These are phyloP conservation scores for Trapa incisa DNA, from an alignment of 345 rosid genomes.

Conservation along the genomic window DNA sequence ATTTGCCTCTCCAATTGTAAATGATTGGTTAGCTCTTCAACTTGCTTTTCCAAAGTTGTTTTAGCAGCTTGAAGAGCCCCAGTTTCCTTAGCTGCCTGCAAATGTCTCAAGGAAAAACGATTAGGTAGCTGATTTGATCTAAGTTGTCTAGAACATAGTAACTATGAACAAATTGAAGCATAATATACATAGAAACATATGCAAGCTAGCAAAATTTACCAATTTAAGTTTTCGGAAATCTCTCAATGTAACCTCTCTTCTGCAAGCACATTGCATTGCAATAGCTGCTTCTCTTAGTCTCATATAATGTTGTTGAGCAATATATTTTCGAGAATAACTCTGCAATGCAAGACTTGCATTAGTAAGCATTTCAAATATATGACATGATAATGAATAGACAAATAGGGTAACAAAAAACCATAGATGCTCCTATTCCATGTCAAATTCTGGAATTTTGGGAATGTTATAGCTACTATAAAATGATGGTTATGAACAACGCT, in stretches of 20 bases:
- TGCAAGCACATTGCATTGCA: constrained; percentile 68
- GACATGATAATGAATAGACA: not conserved
- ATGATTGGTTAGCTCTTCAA: constrained; percentile 80
- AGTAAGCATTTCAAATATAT: not conserved
- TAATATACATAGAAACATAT: not conserved
- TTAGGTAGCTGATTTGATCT: not conserved
- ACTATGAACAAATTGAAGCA: not conserved
- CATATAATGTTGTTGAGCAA: constrained; percentile 31
- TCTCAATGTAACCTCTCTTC: constrained; percentile 56
- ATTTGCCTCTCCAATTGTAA: constrained; percentile 74
- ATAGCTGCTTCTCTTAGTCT: constrained; percentile 60
- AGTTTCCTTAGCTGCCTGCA: constrained; percentile 90
- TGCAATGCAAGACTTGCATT: constrained; percentile 12
- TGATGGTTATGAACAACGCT: too few relatives aligned
- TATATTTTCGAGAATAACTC: constrained; percentile 59
- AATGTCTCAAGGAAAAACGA: constrained; percentile 1
- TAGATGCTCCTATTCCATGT: too few relatives aligned
- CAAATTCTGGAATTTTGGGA: too few relatives aligned
- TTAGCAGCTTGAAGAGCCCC: constrained; percentile 97
- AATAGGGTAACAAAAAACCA: not conserved
- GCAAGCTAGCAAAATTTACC: constrained; percentile 23
- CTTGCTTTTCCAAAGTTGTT: constrained; percentile 77
- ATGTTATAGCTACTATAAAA: too few relatives aligned
- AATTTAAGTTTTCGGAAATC: constrained; percentile 68
- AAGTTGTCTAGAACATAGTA: too few relatives aligned